phyloP scores from a whole-genome alignment of 1,284 basidiomycete genomes.

The Ustilago xerochloae region DNA sequence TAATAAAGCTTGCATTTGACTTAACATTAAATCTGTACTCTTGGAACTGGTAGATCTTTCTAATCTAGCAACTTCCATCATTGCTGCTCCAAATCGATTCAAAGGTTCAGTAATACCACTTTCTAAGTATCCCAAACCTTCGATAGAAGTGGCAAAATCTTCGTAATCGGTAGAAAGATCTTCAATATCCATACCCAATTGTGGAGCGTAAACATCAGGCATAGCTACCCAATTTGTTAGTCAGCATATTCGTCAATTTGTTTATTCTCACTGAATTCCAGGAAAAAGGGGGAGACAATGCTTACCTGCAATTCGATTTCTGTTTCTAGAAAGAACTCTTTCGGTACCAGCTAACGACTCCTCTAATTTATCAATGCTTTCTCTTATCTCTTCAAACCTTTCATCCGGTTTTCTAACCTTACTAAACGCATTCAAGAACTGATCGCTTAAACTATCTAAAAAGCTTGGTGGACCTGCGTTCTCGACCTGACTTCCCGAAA shows the following conservation, averaged over 20 bases:
- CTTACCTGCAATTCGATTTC: conserved; percentile 77
- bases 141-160: conserved; percentile 91
- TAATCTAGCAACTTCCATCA: conserved; percentile 77
- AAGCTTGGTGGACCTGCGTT: conserved; percentile 45
- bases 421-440: conserved; percentile 91
- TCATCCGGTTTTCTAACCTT: conserved; percentile 96
- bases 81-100: conserved; percentile 92
- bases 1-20: conserved; percentile 87
- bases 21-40: conserved; percentile 77
- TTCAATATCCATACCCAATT: conserved; percentile 55
- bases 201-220: conserved; percentile 58
- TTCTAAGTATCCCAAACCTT: conserved; percentile 95
- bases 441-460: conserved; percentile 89
- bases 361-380: conserved; percentile 92
- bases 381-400: conserved; percentile 89
- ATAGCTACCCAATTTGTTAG: conserved; percentile 46
- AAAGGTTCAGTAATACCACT: conserved; percentile 96
- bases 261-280: too few species aligned
- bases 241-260: conserved; percentile 29
- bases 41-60: conserved; percentile 52
- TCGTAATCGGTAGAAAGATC: conserved; percentile 91
- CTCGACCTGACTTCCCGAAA: conserved; percentile 33
- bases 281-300: conserved; percentile 41
- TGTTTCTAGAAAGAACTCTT: conserved; percentile 57
- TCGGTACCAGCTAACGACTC: conserved; percentile 86